These are phyloP conservation scores for Paracoccidioides lutzii DNA, from an alignment of 2,329 filamentous ascomycete genomes.

Conservation along the genomic window DNA sequence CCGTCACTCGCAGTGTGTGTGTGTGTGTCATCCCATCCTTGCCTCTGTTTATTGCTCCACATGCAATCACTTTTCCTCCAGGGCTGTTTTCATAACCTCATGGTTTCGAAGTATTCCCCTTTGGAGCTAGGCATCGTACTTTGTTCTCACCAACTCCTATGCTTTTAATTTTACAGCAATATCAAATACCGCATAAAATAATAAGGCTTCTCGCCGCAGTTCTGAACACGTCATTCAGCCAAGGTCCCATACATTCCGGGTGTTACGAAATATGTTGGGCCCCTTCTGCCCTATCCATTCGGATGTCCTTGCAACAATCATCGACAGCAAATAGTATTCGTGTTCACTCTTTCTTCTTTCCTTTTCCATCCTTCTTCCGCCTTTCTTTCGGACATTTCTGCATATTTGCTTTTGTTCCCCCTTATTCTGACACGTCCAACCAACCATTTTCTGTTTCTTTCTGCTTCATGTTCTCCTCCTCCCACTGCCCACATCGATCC, in stretches of 20 bases:
- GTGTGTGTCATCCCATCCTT: background rate
- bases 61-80: background rate
- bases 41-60: background rate
- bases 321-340: background rate
- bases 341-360: background rate
- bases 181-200: background rate
- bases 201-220: background rate
- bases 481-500: too few species aligned
- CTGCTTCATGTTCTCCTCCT: background rate
- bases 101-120: background rate
- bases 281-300: background rate
- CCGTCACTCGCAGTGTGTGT: background rate
- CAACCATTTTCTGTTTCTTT: background rate
- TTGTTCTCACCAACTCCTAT: background rate
- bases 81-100: background rate
- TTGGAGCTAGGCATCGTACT: background rate
- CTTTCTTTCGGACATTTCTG: slow-evolving; percentile 2
- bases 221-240: slow-evolving; percentile 1
- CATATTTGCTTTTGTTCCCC: background rate
- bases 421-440: background rate
- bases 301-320: slow-evolving; percentile 1
- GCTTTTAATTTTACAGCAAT: background rate
- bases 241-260: background rate
- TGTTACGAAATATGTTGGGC: slow-evolving; percentile 1
- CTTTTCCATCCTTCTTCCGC: background rate